Percentiles rank a stretch among this genome's conserved stretches.
These are phyloP conservation scores for Tympanopsis confertula DNA, from an alignment of 2,329 filamentous ascomycete species.

Conservation along the genomic window DNA sequence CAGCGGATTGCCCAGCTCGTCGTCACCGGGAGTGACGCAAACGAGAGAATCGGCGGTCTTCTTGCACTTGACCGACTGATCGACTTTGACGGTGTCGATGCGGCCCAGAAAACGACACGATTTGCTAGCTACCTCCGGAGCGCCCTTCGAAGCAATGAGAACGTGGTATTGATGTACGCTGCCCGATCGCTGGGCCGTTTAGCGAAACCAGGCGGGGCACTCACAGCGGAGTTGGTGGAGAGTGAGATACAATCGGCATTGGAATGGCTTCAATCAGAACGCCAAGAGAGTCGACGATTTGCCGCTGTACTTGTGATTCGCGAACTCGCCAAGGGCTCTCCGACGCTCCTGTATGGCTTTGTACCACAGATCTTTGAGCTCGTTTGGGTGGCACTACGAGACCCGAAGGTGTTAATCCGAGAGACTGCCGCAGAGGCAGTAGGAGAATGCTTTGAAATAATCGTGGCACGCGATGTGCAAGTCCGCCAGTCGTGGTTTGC, in stretches of 20 bases:
- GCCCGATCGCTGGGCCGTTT: slow-evolving; percentile 54
- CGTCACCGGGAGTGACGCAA: background rate
- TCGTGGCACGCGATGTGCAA: slow-evolving; percentile 50
- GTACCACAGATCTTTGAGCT: slow-evolving; percentile 57
- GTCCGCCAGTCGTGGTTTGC: slow-evolving; percentile 51
- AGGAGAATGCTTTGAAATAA: slow-evolving; percentile 57
- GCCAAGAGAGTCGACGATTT: slow-evolving; percentile 55
- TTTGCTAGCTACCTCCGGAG: slow-evolving; percentile 55
- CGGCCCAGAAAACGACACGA: slow-evolving; percentile 57
- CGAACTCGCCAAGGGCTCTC: slow-evolving; percentile 56
- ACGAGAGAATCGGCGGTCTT: slow-evolving; percentile 48
- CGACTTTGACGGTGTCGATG: slow-evolving; percentile 60
- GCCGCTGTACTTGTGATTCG: slow-evolving; percentile 56
- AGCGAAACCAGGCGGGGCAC: slow-evolving; percentile 53
- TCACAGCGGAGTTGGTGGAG: slow-evolving; percentile 59
- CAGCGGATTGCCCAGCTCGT: slow-evolving; percentile 56
- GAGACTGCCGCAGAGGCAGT: slow-evolving; percentile 57
- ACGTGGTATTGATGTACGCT: slow-evolving; percentile 50
- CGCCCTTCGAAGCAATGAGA: slow-evolving; percentile 55
- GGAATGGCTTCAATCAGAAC: slow-evolving; percentile 58
- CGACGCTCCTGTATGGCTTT: slow-evolving; percentile 57
- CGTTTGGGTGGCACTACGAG: slow-evolving; percentile 58
- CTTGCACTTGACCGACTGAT: slow-evolving; percentile 55
- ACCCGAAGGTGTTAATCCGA: slow-evolving; percentile 56
- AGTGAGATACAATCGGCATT: slow-evolving; percentile 59